phyloP scores from a whole-genome alignment of 257 asterid genomes.

The Scutellaria barbata region DNA sequence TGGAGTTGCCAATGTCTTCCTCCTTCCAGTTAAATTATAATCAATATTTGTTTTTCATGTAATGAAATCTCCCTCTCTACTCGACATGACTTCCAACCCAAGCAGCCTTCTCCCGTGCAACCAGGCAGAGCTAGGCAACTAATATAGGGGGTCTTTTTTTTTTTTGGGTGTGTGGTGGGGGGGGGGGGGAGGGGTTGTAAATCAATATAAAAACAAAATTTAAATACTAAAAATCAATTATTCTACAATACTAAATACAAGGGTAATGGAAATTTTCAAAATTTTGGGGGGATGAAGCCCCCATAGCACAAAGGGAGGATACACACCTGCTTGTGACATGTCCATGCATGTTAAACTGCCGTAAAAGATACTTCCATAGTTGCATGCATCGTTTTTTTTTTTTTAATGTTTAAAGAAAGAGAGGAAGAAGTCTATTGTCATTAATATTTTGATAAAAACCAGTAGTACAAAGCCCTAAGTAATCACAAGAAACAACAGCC shows the following conservation, averaged over 20 bases:
- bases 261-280: too few species aligned
- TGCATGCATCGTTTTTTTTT: neutral
- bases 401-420: neutral
- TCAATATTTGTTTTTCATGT: neutral
- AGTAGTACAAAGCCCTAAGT: too few species aligned
- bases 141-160: too few species aligned
- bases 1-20: neutral
- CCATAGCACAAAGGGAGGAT: too few species aligned
- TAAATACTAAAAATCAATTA: too few species aligned
- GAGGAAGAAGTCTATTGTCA: neutral
- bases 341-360: conserved; percentile 13
- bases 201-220: too few species aligned
- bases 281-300: too few species aligned
- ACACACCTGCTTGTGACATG: too few species aligned
- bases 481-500: neutral
- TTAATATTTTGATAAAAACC: neutral
- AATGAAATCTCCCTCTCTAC: neutral
- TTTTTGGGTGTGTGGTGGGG: too few species aligned
- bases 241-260: too few species aligned
- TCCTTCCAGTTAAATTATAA: conserved; percentile 11
- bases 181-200: too few species aligned
- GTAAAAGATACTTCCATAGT: neutral
- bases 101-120: neutral
- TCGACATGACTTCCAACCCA: neutral
- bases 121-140: too few species aligned